Evolutionary conservation across 2,329 filamentous ascomycete species (phyloP).

Genomic region (Dactylellina cionopaga): DNA sequence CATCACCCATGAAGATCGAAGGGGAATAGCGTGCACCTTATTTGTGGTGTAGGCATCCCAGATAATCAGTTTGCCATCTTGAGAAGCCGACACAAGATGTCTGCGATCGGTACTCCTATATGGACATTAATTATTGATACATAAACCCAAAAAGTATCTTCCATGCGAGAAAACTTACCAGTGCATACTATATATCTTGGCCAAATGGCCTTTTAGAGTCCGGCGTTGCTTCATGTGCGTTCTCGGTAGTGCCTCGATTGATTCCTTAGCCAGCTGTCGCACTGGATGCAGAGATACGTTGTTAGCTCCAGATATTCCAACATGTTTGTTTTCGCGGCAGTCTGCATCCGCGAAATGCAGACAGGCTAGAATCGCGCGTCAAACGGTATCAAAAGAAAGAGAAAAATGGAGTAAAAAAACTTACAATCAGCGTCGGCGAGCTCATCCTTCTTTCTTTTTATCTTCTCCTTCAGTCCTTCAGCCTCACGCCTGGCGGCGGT

Average conservation of each 20-base stretch:
- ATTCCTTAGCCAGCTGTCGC: constrained; percentile 88
- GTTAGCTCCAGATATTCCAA: constrained; percentile 9
- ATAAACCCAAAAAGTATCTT: not conserved
- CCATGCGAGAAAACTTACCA: constrained; percentile 73
- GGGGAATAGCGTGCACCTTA: constrained; percentile 97
- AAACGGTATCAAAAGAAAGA: not conserved
- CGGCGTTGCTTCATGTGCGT: constrained; percentile 98
- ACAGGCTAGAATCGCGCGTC: constrained; percentile 1
- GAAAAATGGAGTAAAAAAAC: constrained; percentile 61
- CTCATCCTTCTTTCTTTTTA: constrained; percentile 99
- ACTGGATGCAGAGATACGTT: constrained; percentile 43
- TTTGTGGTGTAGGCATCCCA: constrained; percentile 99
- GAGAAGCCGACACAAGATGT: constrained; percentile 95
- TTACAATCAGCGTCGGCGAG: constrained; percentile 96
- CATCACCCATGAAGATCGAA: constrained; percentile 99
- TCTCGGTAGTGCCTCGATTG: constrained; percentile 89
- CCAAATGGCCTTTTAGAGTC: constrained; percentile 95
- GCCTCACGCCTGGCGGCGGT: constrained; percentile 94
- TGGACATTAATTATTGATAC: not conserved
- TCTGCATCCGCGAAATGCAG: not conserved
- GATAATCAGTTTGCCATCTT: constrained; percentile 99
- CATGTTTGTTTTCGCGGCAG: not conserved
- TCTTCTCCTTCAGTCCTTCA: constrained; percentile 95
- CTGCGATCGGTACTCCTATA: constrained; percentile 77
- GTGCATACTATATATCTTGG: constrained; percentile 99